Conservation (phyloP, 2,329 filamentous ascomycete genomes). For the Rhytidhysteron rufulum region DNA sequence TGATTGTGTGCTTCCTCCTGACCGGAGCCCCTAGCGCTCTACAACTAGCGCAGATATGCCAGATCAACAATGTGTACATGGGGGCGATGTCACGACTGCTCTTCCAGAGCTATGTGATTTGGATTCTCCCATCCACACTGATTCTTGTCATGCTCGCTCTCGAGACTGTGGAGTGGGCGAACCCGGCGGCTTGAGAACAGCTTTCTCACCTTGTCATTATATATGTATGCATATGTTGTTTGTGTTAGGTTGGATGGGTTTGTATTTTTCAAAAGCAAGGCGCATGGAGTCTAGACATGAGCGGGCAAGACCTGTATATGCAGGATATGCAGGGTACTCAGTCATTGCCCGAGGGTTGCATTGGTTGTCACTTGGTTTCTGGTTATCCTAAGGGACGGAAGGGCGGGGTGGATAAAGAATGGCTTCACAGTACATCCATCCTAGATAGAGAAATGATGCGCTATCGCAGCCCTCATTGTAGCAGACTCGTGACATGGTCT, state of each 20-base stretch:
- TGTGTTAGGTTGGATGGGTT: background rate
- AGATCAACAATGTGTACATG: constrained; percentile 96
- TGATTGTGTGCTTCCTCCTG: constrained; percentile 95
- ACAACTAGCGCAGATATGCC: constrained; percentile 95
- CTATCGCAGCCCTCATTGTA: no score
- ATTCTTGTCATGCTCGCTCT: constrained; percentile 86
- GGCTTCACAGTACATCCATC: no score
- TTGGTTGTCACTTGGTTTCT: no score
- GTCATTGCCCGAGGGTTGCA: no score
- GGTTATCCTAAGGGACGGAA: no score
- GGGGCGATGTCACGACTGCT: constrained; percentile 87
- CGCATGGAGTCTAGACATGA: background rate
- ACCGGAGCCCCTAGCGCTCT: constrained; percentile 90
- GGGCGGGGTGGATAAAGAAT: no score
- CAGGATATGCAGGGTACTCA: no score
- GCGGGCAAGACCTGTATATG: background rate
- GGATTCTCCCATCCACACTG: constrained; percentile 93
- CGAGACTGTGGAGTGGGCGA: constrained; percentile 90
- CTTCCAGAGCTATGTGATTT: constrained; percentile 96
- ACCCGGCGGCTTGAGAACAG: background rate
- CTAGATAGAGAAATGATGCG: no score
- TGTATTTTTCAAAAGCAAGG: background rate
- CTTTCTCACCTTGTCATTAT: background rate
- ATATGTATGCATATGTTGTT: background rate
- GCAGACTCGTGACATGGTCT: no score